Conservation (phyloP, 2,329 filamentous ascomycete species). For the Ploettnerulaceae sp. region DNA sequence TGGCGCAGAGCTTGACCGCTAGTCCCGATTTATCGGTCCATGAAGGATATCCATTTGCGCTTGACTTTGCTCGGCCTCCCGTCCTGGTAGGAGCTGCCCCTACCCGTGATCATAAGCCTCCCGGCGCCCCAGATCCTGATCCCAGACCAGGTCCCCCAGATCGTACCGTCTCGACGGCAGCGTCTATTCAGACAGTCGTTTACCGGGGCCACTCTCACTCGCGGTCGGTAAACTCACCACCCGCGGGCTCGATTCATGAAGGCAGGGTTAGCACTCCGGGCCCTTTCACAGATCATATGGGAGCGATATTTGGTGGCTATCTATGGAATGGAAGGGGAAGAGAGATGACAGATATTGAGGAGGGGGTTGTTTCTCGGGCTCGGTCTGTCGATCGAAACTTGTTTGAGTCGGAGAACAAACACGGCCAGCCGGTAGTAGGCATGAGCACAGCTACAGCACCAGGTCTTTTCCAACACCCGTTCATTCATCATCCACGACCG, state of each 20-base stretch:
- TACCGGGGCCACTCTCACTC: conserved; percentile 31
- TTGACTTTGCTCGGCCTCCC: conserved; percentile 37
- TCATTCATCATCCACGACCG: conserved; percentile 17
- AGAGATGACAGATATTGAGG: conserved; percentile 37
- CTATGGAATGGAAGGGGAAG: conserved; percentile 24
- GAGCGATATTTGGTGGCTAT: conserved; percentile 25
- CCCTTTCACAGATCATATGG: conserved; percentile 29
- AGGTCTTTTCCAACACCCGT: conserved; percentile 41
- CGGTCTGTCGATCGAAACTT: conserved; percentile 59
- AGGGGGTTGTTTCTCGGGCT: conserved; percentile 48
- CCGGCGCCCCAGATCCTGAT: conserved; percentile 38
- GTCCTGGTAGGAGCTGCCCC: conserved; percentile 37
- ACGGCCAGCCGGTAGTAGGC: conserved; percentile 58
- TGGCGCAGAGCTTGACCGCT: conserved; percentile 68
- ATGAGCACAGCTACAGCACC: conserved; percentile 58
- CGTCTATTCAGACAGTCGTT: conserved; percentile 32
- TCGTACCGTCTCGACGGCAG: conserved; percentile 30
- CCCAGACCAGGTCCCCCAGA: conserved; percentile 36
- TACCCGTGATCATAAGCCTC: conserved; percentile 30
- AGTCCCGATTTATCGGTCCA: conserved; percentile 53
- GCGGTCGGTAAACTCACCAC: conserved; percentile 34
- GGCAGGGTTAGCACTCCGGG: conserved; percentile 21
- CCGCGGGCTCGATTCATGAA: conserved; percentile 10
- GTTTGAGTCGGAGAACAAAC: conserved; percentile 57
- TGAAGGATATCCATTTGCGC: conserved; percentile 29